Evolutionary conservation across 2,329 filamentous ascomycete genomes (phyloP).

Genomic region (Penicillium sp.): DNA sequence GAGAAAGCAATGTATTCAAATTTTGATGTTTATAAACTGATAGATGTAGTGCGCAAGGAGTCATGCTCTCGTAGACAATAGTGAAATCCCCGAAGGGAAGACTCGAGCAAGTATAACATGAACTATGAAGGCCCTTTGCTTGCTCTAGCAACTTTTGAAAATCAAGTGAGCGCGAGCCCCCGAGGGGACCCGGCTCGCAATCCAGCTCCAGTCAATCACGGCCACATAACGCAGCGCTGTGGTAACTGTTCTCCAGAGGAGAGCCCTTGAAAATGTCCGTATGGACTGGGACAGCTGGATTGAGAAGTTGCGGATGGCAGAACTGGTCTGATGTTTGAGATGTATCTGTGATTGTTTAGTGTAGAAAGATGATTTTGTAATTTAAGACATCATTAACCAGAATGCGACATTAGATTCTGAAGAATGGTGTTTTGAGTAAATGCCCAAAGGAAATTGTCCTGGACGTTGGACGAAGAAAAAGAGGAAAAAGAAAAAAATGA

Average conservation of each 20-base stretch:
- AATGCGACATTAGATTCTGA: constrained; percentile 6
- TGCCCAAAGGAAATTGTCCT: background rate
- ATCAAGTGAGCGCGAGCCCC: constrained; percentile 8
- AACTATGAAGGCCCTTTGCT: constrained; percentile 49
- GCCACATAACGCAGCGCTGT: constrained; percentile 44
- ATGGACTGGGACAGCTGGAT: constrained; percentile 38
- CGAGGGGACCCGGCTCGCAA: constrained; percentile 25
- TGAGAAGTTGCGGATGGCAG: constrained; percentile 29
- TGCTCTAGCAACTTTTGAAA: constrained; percentile 39
- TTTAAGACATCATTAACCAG: background rate
- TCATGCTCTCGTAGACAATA: constrained; percentile 44
- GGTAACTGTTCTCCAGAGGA: constrained; percentile 36
- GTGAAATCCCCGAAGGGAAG: constrained; percentile 13
- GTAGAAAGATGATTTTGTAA: background rate
- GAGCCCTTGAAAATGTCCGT: constrained; percentile 29
- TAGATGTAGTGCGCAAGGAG: constrained; percentile 47
- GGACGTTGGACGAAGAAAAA: background rate
- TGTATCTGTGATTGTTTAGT: background rate
- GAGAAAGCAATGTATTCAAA: constrained; percentile 1
- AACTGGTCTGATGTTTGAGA: constrained; percentile 2
- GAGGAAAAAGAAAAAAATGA: background rate
- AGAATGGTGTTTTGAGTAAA: background rate
- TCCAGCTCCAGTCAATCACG: constrained; percentile 44
- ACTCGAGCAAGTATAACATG: constrained; percentile 40
- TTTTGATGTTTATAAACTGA: constrained; percentile 2